These are phyloP conservation scores for Rhodotorula sp. DNA, from an alignment of 1,284 basidiomycete genomes.

Conservation along the genomic window DNA sequence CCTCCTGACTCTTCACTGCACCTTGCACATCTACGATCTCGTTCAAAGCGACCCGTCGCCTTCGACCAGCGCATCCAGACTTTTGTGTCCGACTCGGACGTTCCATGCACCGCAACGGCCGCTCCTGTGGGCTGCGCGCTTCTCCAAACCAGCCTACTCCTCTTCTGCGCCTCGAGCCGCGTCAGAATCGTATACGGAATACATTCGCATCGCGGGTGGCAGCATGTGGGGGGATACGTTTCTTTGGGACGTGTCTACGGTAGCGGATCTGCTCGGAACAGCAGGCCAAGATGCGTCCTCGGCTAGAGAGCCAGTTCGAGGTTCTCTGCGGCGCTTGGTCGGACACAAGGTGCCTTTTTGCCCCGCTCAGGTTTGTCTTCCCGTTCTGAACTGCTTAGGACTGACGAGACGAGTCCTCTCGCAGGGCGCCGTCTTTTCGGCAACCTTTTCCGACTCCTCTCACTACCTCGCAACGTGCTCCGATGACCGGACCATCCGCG, in stretches of 20 bases:
- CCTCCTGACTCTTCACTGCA: conserved; percentile 23
- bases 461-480: conserved; percentile 16
- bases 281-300: too few species aligned
- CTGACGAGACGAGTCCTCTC: too few species aligned
- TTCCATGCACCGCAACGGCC: conserved; percentile 22
- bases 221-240: conserved; percentile 25
- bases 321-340: not conserved
- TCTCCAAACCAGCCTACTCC: conserved; percentile 6
- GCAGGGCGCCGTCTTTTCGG: conserved; percentile 29
- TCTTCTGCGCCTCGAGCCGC: fast-evolving
- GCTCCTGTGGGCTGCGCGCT: conserved; percentile 19
- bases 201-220: conserved; percentile 11
- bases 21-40: conserved; percentile 8
- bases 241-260: conserved; percentile 18
- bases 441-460: conserved; percentile 9
- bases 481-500: conserved; percentile 30
- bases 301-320: too few species aligned
- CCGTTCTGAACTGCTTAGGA: too few species aligned
- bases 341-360: conserved; percentile 10
- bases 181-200: too few species aligned
- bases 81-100: not conserved
- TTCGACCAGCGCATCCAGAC: not conserved
- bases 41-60: not conserved
- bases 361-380: not conserved
- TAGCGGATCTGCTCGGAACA: not conserved